Evolutionary conservation across 345 rosid genomes (phyloP).

Genomic region (Isatis tinctoria): DNA sequence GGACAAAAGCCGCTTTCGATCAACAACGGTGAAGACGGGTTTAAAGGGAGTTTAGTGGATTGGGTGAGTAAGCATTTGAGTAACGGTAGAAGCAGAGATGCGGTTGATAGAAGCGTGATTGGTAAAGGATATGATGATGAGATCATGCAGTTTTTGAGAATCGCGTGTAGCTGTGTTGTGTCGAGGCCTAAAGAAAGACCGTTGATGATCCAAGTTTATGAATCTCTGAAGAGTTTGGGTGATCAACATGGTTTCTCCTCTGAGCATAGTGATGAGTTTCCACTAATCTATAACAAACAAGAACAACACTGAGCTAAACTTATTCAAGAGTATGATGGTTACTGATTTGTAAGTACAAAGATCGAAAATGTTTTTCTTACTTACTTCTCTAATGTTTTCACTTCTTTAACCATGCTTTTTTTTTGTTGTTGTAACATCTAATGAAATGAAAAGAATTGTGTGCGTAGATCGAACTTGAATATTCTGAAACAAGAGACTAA

Average conservation of each 20-base stretch:
- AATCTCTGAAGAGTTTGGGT: constrained; percentile 40
- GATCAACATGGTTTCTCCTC: constrained; percentile 34
- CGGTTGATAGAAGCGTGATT: constrained; percentile 30
- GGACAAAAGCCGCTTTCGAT: constrained; percentile 44
- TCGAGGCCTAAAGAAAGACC: constrained; percentile 47
- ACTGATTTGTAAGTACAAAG: background rate
- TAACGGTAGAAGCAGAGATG: constrained; percentile 33
- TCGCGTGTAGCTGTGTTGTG: constrained; percentile 42
- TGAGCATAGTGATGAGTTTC: constrained; percentile 39
- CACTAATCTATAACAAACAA: constrained; percentile 35
- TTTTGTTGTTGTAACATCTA: background rate
- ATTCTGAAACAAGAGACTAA: background rate
- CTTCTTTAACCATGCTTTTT: background rate
- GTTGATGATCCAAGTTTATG: constrained; percentile 39
- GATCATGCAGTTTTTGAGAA: constrained; percentile 31
- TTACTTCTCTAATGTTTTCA: background rate
- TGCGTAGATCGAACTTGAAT: background rate
- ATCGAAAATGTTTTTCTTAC: background rate
- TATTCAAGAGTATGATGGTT: background rate
- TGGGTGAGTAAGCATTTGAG: constrained; percentile 42
- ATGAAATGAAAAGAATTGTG: background rate
- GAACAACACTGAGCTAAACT: constrained; percentile 20
- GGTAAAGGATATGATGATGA: constrained; percentile 45
- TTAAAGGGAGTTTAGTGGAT: constrained; percentile 56
- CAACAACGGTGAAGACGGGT: constrained; percentile 41